phyloP scores from a whole-genome alignment of 1,139 yeast species.

The Blastobotrys indianensis region DNA sequence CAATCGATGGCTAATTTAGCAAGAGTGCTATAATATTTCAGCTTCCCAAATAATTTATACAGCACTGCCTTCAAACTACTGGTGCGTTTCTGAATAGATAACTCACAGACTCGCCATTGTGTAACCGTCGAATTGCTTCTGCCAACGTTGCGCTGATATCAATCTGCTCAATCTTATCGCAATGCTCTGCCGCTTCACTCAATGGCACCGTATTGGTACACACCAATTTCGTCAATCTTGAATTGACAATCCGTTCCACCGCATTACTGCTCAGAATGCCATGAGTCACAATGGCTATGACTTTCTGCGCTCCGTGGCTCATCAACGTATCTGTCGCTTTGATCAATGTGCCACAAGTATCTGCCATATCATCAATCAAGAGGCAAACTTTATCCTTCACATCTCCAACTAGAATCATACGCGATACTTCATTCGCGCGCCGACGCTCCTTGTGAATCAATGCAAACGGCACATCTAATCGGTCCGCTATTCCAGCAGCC shows the following conservation, averaged over 20 bases:
- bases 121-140: slow-evolving; percentile 90
- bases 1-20: not conserved
- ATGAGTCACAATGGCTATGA: slow-evolving; percentile 92
- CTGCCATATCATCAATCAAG: slow-evolving; percentile 97
- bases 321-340: slow-evolving; percentile 89
- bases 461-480: slow-evolving; percentile 86
- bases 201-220: slow-evolving; percentile 95
- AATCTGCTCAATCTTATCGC: slow-evolving; percentile 73
- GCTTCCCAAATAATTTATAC: not conserved
- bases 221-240: slow-evolving; percentile 70
- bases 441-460: slow-evolving; percentile 95
- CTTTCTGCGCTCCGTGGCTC: slow-evolving; percentile 72
- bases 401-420: slow-evolving; percentile 96
- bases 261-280: slow-evolving; percentile 90
- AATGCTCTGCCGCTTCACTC: slow-evolving; percentile 57
- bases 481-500: slow-evolving; percentile 91
- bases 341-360: slow-evolving; percentile 93
- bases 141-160: slow-evolving; percentile 79
- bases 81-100: slow-evolving; percentile 81
- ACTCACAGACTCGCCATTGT: slow-evolving; percentile 94
- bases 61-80: slow-evolving; percentile 15
- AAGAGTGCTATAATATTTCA: not conserved
- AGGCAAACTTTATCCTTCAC: slow-evolving; percentile 80
- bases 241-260: slow-evolving; percentile 67
- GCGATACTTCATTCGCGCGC: slow-evolving; percentile 84